Evolutionary conservation across 352 stramenopile genomes (phyloP).

Genomic region (Thalassiosira mediterranea): DNA sequence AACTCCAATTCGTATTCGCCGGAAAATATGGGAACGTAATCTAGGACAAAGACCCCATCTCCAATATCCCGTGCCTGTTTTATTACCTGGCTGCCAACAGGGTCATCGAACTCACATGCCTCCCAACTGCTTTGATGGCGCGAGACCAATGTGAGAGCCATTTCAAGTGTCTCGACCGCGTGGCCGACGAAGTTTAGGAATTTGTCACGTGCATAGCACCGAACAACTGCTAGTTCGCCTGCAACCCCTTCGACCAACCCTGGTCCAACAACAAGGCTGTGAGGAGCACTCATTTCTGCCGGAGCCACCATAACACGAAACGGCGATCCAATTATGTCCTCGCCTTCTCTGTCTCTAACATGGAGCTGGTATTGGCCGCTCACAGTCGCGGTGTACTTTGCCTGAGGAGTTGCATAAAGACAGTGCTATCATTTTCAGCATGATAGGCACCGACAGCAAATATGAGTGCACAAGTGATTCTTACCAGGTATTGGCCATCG

Average conservation of each 20-base stretch:
- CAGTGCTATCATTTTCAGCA: no score
- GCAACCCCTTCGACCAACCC: slow-evolving; percentile 23
- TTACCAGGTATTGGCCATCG: slow-evolving; percentile 28
- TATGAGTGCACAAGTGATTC: no score
- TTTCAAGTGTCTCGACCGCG: slow-evolving; percentile 30
- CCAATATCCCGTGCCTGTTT: slow-evolving; percentile 19
- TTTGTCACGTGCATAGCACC: slow-evolving; percentile 19
- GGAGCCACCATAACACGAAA: slow-evolving; percentile 38
- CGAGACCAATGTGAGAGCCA: slow-evolving; percentile 12
- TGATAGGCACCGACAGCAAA: no score
- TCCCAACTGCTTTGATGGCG: slow-evolving; percentile 18
- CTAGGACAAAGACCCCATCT: slow-evolving; percentile 26
- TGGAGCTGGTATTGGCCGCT: slow-evolving; percentile 35
- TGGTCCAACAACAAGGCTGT: slow-evolving; percentile 29
- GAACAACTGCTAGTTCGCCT: slow-evolving; percentile 22
- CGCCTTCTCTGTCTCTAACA: slow-evolving; percentile 16
- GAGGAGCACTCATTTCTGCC: slow-evolving; percentile 16
- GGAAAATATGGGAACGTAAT: slow-evolving; percentile 17
- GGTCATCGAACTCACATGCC: slow-evolving; percentile 12
- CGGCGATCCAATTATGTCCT: slow-evolving; percentile 31
- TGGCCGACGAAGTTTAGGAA: slow-evolving; percentile 34
- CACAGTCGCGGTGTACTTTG: slow-evolving; percentile 31
- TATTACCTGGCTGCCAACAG: slow-evolving; percentile 8
- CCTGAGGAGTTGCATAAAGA: no score
- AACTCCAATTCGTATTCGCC: slow-evolving; percentile 36